A percentile compares a stretch with the other conserved stretches of the same genome.
Evolutionary conservation across 1,139 yeast species (phyloP).

Genomic region (Kodamaea anthophila): DNA sequence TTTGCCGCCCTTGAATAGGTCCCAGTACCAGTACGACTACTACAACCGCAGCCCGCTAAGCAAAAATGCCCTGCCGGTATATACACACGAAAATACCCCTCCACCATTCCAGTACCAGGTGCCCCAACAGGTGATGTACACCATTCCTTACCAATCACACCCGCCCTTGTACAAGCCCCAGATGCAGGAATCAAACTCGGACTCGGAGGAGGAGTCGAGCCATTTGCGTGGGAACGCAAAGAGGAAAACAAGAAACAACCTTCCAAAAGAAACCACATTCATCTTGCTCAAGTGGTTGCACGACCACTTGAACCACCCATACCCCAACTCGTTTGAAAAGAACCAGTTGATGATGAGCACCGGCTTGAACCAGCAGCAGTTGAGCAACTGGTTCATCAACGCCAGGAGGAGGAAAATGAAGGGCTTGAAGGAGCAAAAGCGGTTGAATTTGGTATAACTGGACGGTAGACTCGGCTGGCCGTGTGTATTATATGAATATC

Average conservation of each 20-base stretch:
- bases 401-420: slow-evolving; percentile 82
- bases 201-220: slow-evolving; percentile 5
- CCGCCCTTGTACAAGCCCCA: slow-evolving; percentile 3
- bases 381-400: slow-evolving; percentile 94
- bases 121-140: slow-evolving; percentile 4
- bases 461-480: too few relatives aligned
- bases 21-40: slow-evolving; percentile 10
- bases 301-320: slow-evolving; percentile 84
- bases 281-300: slow-evolving; percentile 79
- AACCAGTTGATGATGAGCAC: slow-evolving; percentile 72
- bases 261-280: slow-evolving; percentile 85
- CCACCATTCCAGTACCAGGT: slow-evolving; percentile 8
- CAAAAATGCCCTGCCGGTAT: slow-evolving; percentile 12
- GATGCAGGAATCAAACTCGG: slow-evolving; percentile 1
- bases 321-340: slow-evolving; percentile 89
- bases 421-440: slow-evolving; percentile 36
- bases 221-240: slow-evolving; percentile 11
- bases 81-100: slow-evolving; percentile 11
- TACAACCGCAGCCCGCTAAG: slow-evolving; percentile 10
- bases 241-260: slow-evolving; percentile 60
- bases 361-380: slow-evolving; percentile 84
- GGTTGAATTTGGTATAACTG: slow-evolving; percentile 15
- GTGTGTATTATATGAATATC: too few relatives aligned
- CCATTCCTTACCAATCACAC: slow-evolving; percentile 3
- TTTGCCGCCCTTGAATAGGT: slow-evolving; percentile 2